A percentile compares a stretch with the other conserved stretches of the same genome.
phyloP scores from a whole-genome alignment of 2,329 filamentous ascomycete genomes.

The Rhynchosporium agropyri region DNA sequence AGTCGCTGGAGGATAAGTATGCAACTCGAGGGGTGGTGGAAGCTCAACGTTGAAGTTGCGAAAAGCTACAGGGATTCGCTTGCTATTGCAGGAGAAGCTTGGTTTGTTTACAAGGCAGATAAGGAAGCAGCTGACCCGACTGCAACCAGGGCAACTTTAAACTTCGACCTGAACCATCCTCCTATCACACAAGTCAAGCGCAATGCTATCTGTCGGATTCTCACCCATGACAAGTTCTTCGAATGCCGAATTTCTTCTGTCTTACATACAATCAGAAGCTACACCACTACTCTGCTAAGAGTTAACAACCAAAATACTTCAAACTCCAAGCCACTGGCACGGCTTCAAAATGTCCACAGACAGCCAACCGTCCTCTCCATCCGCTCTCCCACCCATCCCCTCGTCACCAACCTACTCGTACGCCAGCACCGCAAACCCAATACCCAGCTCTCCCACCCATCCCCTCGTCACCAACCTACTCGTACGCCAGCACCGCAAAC shows the following conservation, averaged over 20 bases:
- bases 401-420: constrained; percentile 64
- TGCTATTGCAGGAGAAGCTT: constrained; percentile 23
- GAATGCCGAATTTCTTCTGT: constrained; percentile 7
- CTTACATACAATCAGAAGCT: background rate
- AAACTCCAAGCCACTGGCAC: background rate
- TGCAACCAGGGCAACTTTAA: constrained; percentile 7
- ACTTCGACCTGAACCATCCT: background rate
- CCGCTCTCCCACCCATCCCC: constrained; percentile 61
- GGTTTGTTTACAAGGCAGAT: constrained; percentile 26
- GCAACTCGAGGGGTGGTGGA: background rate
- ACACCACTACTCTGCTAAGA: background rate
- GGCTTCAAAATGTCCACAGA: constrained; percentile 18
- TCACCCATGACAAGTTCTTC: constrained; percentile 15
- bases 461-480: constrained; percentile 65
- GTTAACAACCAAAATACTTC: constrained; percentile 14
- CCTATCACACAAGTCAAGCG: constrained; percentile 15
- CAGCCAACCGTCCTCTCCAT: constrained; percentile 48
- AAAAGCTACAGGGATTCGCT: constrained; percentile 6
- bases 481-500: constrained; percentile 64
- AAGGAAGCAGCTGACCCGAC: constrained; percentile 23
- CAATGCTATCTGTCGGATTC: constrained; percentile 2
- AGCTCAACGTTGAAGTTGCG: background rate
- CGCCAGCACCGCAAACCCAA: constrained; percentile 62
- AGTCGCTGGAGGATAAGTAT: background rate
- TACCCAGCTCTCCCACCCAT: constrained; percentile 59